Evolutionary conservation across 2,329 filamentous ascomycete species (phyloP).

Genomic region (Purpureocillium takamizusanense): DNA sequence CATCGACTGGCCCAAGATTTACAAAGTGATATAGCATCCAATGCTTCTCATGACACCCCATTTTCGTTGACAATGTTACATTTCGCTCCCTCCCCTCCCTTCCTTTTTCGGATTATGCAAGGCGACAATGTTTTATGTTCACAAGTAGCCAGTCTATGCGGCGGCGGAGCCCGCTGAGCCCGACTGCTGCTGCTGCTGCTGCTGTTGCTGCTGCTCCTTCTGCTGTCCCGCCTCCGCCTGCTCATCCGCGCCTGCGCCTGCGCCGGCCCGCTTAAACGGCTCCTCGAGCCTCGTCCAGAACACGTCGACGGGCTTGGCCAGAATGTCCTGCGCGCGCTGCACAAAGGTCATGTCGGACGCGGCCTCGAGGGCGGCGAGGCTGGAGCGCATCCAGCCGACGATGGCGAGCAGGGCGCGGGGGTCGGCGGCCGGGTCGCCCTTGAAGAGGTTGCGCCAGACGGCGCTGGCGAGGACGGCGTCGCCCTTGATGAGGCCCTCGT

Average conservation of each 20-base stretch:
- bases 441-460: slow-evolving; percentile 90
- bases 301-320: slow-evolving; percentile 25
- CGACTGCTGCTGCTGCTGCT: too few relatives aligned
- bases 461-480: slow-evolving; percentile 73
- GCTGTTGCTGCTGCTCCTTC: background rate
- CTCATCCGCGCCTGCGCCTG: slow-evolving; percentile 8
- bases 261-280: slow-evolving; percentile 25
- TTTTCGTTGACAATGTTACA: slow-evolving; percentile 1
- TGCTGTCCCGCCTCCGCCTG: background rate
- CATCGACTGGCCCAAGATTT: too few relatives aligned
- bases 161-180: too few relatives aligned
- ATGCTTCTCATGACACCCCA: background rate
- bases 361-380: slow-evolving; percentile 38
- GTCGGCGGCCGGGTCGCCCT: slow-evolving; percentile 50
- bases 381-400: slow-evolving; percentile 46
- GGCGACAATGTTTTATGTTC: too few relatives aligned
- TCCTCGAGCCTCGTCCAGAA: slow-evolving; percentile 36
- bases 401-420: slow-evolving; percentile 41
- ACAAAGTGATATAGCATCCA: too few relatives aligned
- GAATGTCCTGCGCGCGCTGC: slow-evolving; percentile 20
- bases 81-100: background rate
- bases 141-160: too few relatives aligned
- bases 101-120: background rate
- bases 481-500: slow-evolving; percentile 69
- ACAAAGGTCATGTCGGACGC: slow-evolving; percentile 34